Conservation (phyloP, 805 yeast species). For the Candida golubevii region DNA sequence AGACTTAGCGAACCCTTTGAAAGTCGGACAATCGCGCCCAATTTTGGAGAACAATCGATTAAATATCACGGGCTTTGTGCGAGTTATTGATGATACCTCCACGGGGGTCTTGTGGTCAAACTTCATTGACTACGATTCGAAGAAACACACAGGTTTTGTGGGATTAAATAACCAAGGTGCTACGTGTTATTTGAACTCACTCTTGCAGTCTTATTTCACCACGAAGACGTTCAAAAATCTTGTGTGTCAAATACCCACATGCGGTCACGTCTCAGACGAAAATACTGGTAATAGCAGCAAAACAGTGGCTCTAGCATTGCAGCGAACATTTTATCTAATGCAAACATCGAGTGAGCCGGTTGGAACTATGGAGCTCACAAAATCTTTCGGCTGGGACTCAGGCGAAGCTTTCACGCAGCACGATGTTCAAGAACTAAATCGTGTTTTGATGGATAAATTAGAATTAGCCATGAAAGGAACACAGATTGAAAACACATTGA, state of each 20-base stretch:
- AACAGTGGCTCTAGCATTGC: constrained; percentile 75
- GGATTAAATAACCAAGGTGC: constrained; percentile 98
- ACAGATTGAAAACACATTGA: constrained; percentile 50
- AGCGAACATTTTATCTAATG: constrained; percentile 78
- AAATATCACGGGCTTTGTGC: constrained; percentile 72
- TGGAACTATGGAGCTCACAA: constrained; percentile 81
- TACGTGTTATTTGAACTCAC: constrained; percentile 91
- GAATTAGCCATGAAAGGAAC: constrained; percentile 92
- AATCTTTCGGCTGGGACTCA: constrained; percentile 95
- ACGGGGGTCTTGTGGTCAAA: constrained; percentile 96
- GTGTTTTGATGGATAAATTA: constrained; percentile 90
- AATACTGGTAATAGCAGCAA: constrained; percentile 31
- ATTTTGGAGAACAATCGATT: constrained; percentile 52
- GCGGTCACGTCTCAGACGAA: constrained; percentile 22
- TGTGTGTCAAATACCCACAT: constrained; percentile 88
- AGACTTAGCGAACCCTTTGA: constrained; percentile 39
- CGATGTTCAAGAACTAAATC: constrained; percentile 93
- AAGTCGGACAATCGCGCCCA: constrained; percentile 24
- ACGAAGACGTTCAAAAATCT: constrained; percentile 78
- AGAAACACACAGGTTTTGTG: constrained; percentile 81
- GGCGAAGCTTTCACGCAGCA: constrained; percentile 96
- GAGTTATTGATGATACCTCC: constrained; percentile 73
- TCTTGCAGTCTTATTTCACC: constrained; percentile 84
- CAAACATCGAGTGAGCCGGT: constrained; percentile 71
- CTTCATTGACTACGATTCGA: constrained; percentile 79